Evolutionary conservation across 495 filamentous ascomycete species (phyloP), one percentile per base, ranked within the genome.

Genomic region (Halenospora varia): DNA sequence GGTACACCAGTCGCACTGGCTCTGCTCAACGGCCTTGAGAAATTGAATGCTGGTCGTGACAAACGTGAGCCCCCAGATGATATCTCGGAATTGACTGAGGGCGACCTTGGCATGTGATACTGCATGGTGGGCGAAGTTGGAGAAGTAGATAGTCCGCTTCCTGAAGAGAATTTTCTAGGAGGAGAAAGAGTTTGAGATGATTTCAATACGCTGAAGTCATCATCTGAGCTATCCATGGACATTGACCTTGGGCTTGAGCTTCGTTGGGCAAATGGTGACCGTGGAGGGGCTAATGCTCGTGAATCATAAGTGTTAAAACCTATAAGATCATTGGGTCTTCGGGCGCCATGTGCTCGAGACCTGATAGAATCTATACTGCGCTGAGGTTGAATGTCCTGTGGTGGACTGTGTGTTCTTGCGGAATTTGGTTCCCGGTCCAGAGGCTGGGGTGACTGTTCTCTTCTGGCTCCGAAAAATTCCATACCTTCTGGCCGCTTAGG

Each of bases 21-120:
- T 59, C 90, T 81, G 70, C 94, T 96, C 25, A 94, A 62, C 2
- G 94, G 94, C 6, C 94, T 78, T 2, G 94, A 97, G 70, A 97
- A 97, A 69, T 97, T 98, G 68, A 92, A 93, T 1, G 88, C 79
- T 1, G 89, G 88, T 25, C 88, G 83, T 1, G 86, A 82, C 25
- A 88, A 75, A 18, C 75, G 71, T n/a, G 76, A 75, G 17, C 86
- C 82, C 63, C 58, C 71, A 51, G 69, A 69, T 44, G 80, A 82
- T 26, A 81, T 81, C 51, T 96, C 90, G 1, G 92, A 97, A 61
- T 83, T 86, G 42, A 92, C 73, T 0, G 91, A 96, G 3, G 90
- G 90, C 10, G 92, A 95, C 46, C 90, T 83, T 54, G 73, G 81
- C 70, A 75, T 79, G 46, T 66, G 71, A 61, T 73, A 79, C 57